A percentile compares a stretch with the other conserved stretches of the same genome.
phyloP scores from a whole-genome alignment of 139 green algal species.

The Dunaliella sp. region DNA sequence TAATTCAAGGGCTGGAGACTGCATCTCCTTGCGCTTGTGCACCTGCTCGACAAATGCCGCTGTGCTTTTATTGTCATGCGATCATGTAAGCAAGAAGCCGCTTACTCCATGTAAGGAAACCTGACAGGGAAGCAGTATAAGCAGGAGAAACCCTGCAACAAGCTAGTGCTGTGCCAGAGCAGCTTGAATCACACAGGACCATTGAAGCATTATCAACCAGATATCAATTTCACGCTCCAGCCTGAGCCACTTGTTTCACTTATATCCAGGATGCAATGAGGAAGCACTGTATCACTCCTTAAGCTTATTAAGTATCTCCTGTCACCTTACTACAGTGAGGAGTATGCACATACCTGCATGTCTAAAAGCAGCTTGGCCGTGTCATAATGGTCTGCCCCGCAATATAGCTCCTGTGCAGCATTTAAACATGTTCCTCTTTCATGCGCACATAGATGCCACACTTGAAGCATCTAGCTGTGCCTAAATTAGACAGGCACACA shows the following conservation, averaged over 20 bases:
- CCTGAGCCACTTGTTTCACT: too few species aligned
- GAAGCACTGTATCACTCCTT: neutral
- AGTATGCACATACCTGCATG: neutral
- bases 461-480: too few species aligned
- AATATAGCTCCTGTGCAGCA: slow-evolving; percentile 1
- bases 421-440: too few species aligned
- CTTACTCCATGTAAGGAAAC: too few species aligned
- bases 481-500: too few species aligned
- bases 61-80: too few species aligned
- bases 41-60: neutral
- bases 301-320: neutral
- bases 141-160: neutral
- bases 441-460: too few species aligned
- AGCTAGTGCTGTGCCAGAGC: neutral
- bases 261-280: too few species aligned
- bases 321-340: neutral
- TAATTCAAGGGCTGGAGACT: too few species aligned
- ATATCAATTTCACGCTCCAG: neutral
- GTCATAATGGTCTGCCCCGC: neutral
- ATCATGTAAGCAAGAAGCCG: too few species aligned
- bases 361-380: neutral
- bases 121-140: too few species aligned
- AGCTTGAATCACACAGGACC: neutral
- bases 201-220: neutral
- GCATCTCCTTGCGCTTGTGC: neutral